phyloP scores from a whole-genome alignment of 805 yeast genomes.

The Metschnikowia sp. region DNA sequence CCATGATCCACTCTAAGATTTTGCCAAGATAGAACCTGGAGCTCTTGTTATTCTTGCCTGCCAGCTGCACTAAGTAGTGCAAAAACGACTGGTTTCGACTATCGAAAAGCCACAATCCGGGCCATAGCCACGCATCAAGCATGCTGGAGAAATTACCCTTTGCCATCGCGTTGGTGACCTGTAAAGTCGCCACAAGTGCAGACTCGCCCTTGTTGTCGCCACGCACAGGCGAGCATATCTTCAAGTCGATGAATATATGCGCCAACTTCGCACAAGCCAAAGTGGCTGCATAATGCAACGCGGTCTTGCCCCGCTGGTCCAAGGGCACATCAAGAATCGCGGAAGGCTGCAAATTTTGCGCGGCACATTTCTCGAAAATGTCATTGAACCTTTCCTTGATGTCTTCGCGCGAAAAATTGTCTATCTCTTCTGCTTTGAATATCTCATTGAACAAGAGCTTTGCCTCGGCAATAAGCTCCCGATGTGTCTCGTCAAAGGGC shows the following conservation, averaged over 20 bases:
- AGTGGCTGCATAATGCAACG: slow-evolving; percentile 42
- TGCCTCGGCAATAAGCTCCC: slow-evolving; percentile 29
- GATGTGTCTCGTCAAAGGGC: slow-evolving; percentile 27
- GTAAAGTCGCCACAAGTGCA: slow-evolving; percentile 60
- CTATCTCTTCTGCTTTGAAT: slow-evolving; percentile 32
- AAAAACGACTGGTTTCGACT: slow-evolving; percentile 72
- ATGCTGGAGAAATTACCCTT: slow-evolving; percentile 68
- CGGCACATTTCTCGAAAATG: slow-evolving; percentile 17
- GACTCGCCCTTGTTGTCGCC: slow-evolving; percentile 40
- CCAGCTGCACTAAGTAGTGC: slow-evolving; percentile 72
- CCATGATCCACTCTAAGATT: slow-evolving; percentile 32
- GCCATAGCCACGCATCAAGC: slow-evolving; percentile 64
- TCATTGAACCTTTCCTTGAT: slow-evolving; percentile 25
- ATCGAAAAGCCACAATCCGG: slow-evolving; percentile 47
- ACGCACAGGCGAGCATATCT: slow-evolving; percentile 36
- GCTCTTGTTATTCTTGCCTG: slow-evolving; percentile 30
- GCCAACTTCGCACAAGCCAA: slow-evolving; percentile 37
- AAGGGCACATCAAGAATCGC: slow-evolving; percentile 32
- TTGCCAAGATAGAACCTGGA: slow-evolving; percentile 33
- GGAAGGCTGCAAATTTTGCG: slow-evolving; percentile 7
- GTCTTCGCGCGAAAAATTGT: slow-evolving; percentile 18
- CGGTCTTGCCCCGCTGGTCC: slow-evolving; percentile 40
- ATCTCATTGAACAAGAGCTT: slow-evolving; percentile 33
- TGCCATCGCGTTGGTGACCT: slow-evolving; percentile 80
- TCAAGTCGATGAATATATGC: slow-evolving; percentile 31